phyloP scores from a whole-genome alignment of 768 basidiomycete genomes.

The Tulasnella sp. region DNA sequence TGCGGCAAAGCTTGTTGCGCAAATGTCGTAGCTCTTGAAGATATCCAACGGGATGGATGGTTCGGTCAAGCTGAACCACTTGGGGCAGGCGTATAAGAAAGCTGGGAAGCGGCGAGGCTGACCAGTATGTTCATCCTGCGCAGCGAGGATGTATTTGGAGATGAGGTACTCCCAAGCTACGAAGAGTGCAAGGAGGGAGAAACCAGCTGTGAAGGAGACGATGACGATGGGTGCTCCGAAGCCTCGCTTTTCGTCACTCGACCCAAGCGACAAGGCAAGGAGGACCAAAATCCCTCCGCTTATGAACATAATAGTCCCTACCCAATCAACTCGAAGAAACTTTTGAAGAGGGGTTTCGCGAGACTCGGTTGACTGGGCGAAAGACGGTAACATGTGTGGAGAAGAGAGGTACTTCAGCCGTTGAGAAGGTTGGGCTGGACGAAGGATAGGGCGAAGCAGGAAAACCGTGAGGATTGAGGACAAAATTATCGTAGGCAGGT shows the following conservation, averaged over 20 bases:
- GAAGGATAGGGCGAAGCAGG: conserved; percentile 41
- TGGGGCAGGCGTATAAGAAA: conserved; percentile 22
- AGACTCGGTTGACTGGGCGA: conserved; percentile 25
- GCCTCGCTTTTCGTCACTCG: conserved; percentile 42
- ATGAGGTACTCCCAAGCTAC: conserved; percentile 47
- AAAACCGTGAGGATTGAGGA: conserved; percentile 44
- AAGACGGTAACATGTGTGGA: neutral
- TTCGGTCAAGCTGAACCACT: conserved; percentile 33
- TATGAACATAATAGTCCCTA: conserved; percentile 49
- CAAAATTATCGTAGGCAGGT: conserved; percentile 43
- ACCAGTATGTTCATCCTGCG: neutral
- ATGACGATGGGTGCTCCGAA: conserved; percentile 45
- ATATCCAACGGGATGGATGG: conserved; percentile 50
- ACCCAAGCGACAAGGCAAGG: conserved; percentile 53
- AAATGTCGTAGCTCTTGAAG: conserved; percentile 46
- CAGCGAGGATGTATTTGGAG: conserved; percentile 33
- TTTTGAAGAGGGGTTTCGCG: conserved; percentile 32
- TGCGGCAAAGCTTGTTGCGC: conserved; percentile 41
- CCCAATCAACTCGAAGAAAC: conserved; percentile 46
- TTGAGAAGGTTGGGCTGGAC: conserved; percentile 26
- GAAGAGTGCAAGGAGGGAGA: conserved; percentile 43
- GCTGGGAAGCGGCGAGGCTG: neutral
- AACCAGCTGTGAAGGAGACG: conserved; percentile 47
- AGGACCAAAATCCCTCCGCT: conserved; percentile 47
- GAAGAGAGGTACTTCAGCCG: conserved; percentile 15